phyloP scores from a whole-genome alignment of 2,329 filamentous ascomycete species.

The Trichoderma brevicompactum region DNA sequence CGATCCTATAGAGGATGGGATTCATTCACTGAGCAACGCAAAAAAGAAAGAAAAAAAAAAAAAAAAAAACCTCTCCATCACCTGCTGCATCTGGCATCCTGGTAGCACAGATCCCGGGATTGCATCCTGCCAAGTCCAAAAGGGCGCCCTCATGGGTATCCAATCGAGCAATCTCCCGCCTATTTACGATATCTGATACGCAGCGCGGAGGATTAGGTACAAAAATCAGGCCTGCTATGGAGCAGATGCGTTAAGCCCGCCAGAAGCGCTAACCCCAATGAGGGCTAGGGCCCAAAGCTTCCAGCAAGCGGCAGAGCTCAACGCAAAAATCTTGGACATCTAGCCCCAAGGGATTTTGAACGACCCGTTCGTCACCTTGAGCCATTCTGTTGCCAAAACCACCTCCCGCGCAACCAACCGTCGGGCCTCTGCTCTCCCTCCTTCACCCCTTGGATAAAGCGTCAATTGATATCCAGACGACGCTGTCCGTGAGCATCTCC shows the following conservation, averaged over 20 bases:
- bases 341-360: slow-evolving; percentile 45
- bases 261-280: slow-evolving; percentile 37
- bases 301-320: slow-evolving; percentile 46
- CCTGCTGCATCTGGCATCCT: too few species aligned
- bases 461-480: slow-evolving; percentile 28
- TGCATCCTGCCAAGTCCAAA: too few species aligned
- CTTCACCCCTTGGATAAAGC: slow-evolving; percentile 29
- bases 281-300: slow-evolving; percentile 41
- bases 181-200: neutral
- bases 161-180: too few species aligned
- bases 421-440: slow-evolving; percentile 32
- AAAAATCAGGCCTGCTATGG: slow-evolving; percentile 1
- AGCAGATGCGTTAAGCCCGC: neutral
- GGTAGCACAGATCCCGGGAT: too few species aligned
- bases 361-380: slow-evolving; percentile 35
- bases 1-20: too few species aligned
- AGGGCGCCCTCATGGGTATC: too few species aligned
- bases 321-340: slow-evolving; percentile 47
- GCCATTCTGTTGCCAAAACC: slow-evolving; percentile 36
- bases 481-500: slow-evolving; percentile 27
- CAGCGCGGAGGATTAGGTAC: neutral
- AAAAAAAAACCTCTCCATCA: too few species aligned
- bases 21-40: too few species aligned
- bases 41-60: too few species aligned
- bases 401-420: slow-evolving; percentile 33